These are phyloP conservation scores for Hypoxylon rubiginosum DNA, from an alignment of 2,329 filamentous ascomycete genomes.

Conservation along the genomic window DNA sequence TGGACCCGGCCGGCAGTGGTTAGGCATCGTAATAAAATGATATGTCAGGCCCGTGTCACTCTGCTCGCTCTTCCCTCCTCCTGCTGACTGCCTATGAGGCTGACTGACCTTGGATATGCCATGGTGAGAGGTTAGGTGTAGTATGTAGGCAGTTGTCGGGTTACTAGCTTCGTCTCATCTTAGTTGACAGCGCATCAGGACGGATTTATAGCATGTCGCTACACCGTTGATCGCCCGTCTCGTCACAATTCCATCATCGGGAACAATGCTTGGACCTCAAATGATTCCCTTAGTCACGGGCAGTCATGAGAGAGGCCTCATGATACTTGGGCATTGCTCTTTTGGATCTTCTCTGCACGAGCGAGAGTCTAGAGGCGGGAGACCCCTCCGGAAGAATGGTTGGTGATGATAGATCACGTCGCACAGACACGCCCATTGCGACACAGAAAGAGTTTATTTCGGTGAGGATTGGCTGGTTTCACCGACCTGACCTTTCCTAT, in stretches of 20 bases:
- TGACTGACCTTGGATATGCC: conserved; percentile 40
- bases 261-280: conserved; percentile 18
- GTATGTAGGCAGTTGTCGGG: conserved; percentile 8
- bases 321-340: conserved; percentile 3
- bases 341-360: conserved; percentile 14
- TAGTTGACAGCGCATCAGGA: conserved; percentile 24
- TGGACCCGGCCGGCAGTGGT: conserved; percentile 33
- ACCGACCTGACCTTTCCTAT: conserved; percentile 44
- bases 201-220: conserved; percentile 28
- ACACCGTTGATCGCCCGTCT: conserved; percentile 23
- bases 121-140: conserved; percentile 31
- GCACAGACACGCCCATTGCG: conserved; percentile 37
- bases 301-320: not conserved
- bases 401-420: conserved; percentile 42
- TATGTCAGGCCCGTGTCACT: conserved; percentile 37
- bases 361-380: conserved; percentile 24
- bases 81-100: conserved; percentile 35
- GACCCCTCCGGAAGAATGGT: conserved; percentile 32
- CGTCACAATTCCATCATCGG: conserved; percentile 35
- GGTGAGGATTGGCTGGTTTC: conserved; percentile 48
- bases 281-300: conserved; percentile 18
- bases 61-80: conserved; percentile 14
- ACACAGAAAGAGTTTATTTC: conserved; percentile 40
- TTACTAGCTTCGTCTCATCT: conserved; percentile 32
- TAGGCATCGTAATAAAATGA: conserved; percentile 38